Evolutionary conservation across 345 rosid species (phyloP).

Genomic region (Dovyalis caffra): DNA sequence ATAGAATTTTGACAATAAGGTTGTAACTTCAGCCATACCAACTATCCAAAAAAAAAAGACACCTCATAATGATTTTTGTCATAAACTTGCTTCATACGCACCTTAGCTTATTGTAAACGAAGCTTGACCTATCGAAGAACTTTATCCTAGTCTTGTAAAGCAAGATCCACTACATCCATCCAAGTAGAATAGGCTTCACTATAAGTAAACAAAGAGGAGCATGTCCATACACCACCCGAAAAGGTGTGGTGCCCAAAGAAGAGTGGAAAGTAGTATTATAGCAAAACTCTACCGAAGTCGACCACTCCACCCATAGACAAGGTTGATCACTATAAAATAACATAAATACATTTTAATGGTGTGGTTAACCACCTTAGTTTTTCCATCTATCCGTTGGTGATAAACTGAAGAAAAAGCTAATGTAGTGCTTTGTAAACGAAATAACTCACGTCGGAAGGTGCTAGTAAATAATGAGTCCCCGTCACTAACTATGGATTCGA

Average conservation of each 20-base stretch:
- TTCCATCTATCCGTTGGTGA: background rate
- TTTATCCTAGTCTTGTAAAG: background rate
- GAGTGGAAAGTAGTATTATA: background rate
- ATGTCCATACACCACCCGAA: background rate
- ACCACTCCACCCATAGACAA: background rate
- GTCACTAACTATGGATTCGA: background rate
- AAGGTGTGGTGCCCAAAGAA: background rate
- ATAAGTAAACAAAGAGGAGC: background rate
- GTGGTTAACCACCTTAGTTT: background rate
- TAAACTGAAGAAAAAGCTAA: background rate
- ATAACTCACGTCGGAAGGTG: background rate
- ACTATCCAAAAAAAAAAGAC: background rate
- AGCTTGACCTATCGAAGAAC: too few relatives aligned
- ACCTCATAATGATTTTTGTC: background rate
- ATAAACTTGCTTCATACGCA: background rate
- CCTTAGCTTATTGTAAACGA: background rate
- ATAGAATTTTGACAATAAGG: background rate
- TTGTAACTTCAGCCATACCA: background rate
- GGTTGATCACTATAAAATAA: background rate
- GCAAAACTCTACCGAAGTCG: background rate
- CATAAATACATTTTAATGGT: background rate
- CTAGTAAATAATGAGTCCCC: background rate
- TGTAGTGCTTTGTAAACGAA: background rate
- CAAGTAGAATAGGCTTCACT: background rate
- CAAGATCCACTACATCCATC: background rate